Evolutionary conservation across 441 rosid genomes (phyloP).

Genomic region (Populus hybrid): DNA sequence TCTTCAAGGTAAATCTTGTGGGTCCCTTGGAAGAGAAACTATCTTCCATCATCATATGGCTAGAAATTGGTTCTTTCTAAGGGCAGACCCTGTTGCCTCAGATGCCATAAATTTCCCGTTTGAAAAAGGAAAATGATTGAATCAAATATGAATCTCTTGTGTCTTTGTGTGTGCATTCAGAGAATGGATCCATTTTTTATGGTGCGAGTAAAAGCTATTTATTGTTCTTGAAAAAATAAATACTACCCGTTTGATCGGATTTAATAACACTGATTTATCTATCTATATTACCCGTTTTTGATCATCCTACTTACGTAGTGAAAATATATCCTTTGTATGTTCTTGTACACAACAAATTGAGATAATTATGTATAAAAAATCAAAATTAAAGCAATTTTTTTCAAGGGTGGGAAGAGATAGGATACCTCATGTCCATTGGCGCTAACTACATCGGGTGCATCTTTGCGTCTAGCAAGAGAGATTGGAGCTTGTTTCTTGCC

Average conservation of each 20-base stretch:
- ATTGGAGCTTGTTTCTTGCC: constrained; percentile 57
- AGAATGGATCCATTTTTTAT: no score
- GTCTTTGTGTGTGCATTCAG: no score
- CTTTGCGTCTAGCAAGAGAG: constrained; percentile 37
- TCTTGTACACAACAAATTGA: background rate
- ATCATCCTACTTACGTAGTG: background rate
- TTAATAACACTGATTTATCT: no score
- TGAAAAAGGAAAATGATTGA: constrained; percentile 8
- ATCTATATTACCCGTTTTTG: no score
- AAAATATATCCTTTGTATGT: background rate
- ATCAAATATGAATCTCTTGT: no score
- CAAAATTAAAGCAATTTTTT: background rate
- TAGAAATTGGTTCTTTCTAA: background rate
- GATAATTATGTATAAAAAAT: background rate
- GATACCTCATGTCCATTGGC: constrained; percentile 91
- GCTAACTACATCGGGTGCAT: constrained; percentile 69
- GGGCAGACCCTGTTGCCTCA: no score
- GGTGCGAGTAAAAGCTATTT: no score
- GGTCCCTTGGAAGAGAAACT: background rate
- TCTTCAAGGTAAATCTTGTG: background rate
- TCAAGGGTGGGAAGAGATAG: background rate
- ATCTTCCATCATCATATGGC: background rate
- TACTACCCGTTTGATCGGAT: no score
- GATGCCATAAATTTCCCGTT: background rate
- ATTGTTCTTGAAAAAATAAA: no score